These are phyloP conservation scores for Nigrospora osmanthi DNA, from an alignment of 2,329 filamentous ascomycete genomes.

Conservation along the genomic window DNA sequence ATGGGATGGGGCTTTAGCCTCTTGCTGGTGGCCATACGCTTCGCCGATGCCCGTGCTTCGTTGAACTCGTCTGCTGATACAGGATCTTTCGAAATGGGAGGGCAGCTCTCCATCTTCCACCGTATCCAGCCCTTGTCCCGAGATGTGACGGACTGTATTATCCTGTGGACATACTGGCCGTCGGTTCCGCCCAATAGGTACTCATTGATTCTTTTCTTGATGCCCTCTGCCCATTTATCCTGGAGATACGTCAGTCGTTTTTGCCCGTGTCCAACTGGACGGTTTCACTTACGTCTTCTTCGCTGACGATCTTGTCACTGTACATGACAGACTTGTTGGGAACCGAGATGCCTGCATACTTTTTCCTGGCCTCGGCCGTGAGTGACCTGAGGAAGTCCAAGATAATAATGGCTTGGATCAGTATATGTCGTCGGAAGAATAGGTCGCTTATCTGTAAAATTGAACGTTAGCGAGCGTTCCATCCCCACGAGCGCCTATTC, in stretches of 20 bases:
- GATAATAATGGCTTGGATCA: slow-evolving; percentile 91
- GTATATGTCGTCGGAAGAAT: slow-evolving; percentile 86
- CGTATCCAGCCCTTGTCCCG: slow-evolving; percentile 98
- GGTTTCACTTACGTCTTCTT: slow-evolving; percentile 65
- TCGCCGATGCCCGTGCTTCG: slow-evolving; percentile 58
- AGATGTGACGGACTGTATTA: slow-evolving; percentile 92
- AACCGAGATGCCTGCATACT: slow-evolving; percentile 55
- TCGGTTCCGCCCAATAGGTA: slow-evolving; percentile 77
- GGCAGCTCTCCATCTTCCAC: slow-evolving; percentile 95
- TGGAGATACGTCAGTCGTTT: slow-evolving; percentile 24
- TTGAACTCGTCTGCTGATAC: slow-evolving; percentile 63
- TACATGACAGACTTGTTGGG: slow-evolving; percentile 88
- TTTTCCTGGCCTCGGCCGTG: slow-evolving; percentile 73
- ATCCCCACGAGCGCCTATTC: not conserved
- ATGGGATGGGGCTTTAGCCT: slow-evolving; percentile 61
- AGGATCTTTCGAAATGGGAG: slow-evolving; percentile 70
- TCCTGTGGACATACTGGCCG: slow-evolving; percentile 89
- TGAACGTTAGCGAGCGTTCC: slow-evolving; percentile 52
- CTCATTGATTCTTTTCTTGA: slow-evolving; percentile 69
- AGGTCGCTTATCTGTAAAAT: slow-evolving; percentile 95
- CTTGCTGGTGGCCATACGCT: slow-evolving; percentile 62
- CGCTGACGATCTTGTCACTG: slow-evolving; percentile 61
- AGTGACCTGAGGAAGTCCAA: slow-evolving; percentile 94
- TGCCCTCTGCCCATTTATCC: slow-evolving; percentile 77
- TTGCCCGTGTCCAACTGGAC: not conserved